Evolutionary conservation across 129 eudicot genomes (phyloP), one percentile per base, ranked within the genome.

Genomic region (Heracleum sosnowskyi): DNA sequence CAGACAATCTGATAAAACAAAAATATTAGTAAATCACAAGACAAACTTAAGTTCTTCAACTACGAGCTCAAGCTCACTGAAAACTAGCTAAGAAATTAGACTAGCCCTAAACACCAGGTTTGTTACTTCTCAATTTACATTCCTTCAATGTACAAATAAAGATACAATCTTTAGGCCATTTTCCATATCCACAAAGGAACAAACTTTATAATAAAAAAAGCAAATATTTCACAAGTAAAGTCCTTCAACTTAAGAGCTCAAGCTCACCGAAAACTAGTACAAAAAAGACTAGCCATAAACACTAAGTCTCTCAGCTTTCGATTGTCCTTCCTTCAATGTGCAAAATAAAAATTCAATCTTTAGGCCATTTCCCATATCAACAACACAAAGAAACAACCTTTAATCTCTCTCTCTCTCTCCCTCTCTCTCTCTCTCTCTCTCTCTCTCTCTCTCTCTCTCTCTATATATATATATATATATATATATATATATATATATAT

Each of bases 1-100:
- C 89, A 88, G 39, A 82, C 87, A 78, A 89, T 86, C 92, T 89
- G 82, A 78, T 47, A 46, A 79, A 71, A n/a, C 5, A 29, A 76
- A n/a, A 2, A 28, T 1, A 76, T 22, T 33, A 49, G 24, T 39
- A 41, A 33, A 42, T 36, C 75, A 80, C 24, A 10, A 82, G 45
- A 40, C 12, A 15, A 79, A 49, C 18, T 11, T 2, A 24, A 10
- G 13, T 26, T 26, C 68, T 26, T 24, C 76, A 33, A 24, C 39
- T 18, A 60, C 13, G n/a, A 77, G 29, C 37, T 24, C 44, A 40
- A 39, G 33, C 45, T 70, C 29, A 39, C 33, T 12, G 33, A 40
- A 24, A 33, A 22, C n/a, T 37, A 26, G 51, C 7, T n/a, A 74
- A 42, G 35, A 41, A 29, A 24, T 17, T 0, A 11, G 24, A 26